phyloP scores from a whole-genome alignment of 2,329 filamentous ascomycete species.

The Aspergillus sp. region DNA sequence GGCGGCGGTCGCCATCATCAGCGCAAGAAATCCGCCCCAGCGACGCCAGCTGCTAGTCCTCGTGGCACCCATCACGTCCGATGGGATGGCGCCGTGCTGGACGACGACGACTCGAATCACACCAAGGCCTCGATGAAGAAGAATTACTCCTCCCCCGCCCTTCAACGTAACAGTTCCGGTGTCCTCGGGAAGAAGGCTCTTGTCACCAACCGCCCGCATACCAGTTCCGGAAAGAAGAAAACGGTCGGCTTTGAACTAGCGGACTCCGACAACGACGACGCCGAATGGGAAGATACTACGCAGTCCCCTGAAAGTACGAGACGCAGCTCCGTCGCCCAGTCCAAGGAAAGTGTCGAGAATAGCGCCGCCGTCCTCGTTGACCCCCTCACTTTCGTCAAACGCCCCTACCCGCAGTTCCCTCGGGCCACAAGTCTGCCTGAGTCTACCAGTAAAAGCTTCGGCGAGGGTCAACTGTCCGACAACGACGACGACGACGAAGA shows the following conservation, averaged over 20 bases:
- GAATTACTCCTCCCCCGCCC: constrained; percentile 43
- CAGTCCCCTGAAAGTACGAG: constrained; percentile 48
- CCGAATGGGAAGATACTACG: constrained; percentile 49
- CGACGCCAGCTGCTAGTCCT: constrained; percentile 43
- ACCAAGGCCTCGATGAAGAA: constrained; percentile 41
- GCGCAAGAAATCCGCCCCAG: constrained; percentile 46
- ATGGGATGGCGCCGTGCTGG: constrained; percentile 39
- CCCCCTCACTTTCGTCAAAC: constrained; percentile 41
- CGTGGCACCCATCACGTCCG: constrained; percentile 36
- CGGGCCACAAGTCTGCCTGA: constrained; percentile 40
- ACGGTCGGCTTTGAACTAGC: constrained; percentile 47
- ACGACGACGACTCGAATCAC: constrained; percentile 22
- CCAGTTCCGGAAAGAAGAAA: constrained; percentile 42
- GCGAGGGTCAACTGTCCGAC: constrained; percentile 21
- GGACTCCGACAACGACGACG: constrained; percentile 43
- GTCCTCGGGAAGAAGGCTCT: constrained; percentile 38
- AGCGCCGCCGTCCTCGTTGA: constrained; percentile 34
- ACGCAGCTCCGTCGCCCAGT: constrained; percentile 42
- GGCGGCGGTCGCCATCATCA: constrained; percentile 38
- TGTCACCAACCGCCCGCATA: constrained; percentile 31
- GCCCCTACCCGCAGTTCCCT: constrained; percentile 36
- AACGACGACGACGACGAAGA: constrained; percentile 20
- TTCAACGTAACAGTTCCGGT: constrained; percentile 38
- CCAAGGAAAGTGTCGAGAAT: constrained; percentile 34
- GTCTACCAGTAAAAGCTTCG: constrained; percentile 32